Evolutionary conservation across 148 eudicot species (phyloP).

Genomic region (Agrostemma githago): DNA sequence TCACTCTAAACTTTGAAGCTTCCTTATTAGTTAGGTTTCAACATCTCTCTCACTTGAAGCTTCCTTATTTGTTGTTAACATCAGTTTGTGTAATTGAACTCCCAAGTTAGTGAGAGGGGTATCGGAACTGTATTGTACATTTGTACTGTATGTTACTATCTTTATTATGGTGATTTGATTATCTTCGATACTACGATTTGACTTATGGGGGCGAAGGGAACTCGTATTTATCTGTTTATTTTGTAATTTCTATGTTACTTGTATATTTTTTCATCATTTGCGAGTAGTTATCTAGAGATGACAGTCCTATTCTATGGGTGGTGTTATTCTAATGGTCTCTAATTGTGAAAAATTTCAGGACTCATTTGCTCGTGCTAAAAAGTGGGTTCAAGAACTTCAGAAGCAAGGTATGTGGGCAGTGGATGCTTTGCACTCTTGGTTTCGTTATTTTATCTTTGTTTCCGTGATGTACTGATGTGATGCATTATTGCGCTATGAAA

Average conservation of each 20-base stretch:
- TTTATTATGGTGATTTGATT: no score
- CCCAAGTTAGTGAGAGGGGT: not conserved
- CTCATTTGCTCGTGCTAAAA: constrained; percentile 85
- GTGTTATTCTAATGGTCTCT: constrained; percentile 9
- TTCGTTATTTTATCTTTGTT: not conserved
- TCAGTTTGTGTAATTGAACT: not conserved
- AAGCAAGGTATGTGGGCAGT: constrained; percentile 67
- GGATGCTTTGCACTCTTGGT: not conserved
- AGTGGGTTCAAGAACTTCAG: constrained; percentile 97
- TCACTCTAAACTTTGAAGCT: not conserved
- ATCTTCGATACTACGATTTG: no score
- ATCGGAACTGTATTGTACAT: not conserved
- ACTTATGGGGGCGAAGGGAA: no score
- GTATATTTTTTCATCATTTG: not conserved
- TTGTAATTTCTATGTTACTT: no score
- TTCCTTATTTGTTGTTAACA: not conserved
- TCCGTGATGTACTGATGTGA: not conserved
- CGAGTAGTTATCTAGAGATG: not conserved
- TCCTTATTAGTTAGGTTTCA: no score
- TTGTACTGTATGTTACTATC: no score
- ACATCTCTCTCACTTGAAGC: no score
- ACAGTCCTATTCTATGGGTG: not conserved
- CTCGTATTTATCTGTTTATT: no score
- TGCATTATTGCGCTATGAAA: not conserved
- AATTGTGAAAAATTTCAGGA: constrained; percentile 47